phyloP scores from a whole-genome alignment of 2,329 filamentous ascomycete species.

The Ceratocystis lukuohia region DNA sequence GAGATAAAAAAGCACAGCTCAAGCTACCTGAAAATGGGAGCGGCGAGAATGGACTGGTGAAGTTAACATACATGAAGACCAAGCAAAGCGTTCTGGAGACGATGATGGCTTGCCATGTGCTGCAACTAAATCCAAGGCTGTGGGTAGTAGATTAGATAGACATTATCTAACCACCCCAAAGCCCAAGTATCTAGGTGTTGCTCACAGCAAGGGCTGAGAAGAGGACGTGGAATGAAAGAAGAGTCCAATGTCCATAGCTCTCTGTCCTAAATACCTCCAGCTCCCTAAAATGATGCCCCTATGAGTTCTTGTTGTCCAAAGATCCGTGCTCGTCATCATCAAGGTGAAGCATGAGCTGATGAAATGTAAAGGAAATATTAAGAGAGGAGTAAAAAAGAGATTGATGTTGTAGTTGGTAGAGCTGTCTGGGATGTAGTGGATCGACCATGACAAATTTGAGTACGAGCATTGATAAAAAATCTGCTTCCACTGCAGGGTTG shows the following conservation, averaged over 20 bases:
- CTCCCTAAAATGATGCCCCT: conserved; percentile 5
- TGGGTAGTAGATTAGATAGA: neutral
- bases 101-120: conserved; percentile 33
- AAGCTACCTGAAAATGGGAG: conserved; percentile 4
- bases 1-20: neutral
- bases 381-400: neutral
- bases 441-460: neutral
- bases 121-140: neutral
- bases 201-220: neutral
- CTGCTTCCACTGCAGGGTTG: neutral
- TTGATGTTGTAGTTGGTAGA: no score
- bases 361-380: neutral
- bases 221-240: neutral
- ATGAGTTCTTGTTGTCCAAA: neutral
- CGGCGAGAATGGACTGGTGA: conserved; percentile 23
- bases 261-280: neutral
- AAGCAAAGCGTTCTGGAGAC: conserved; percentile 50
- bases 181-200: conserved; percentile 24
- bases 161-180: neutral
- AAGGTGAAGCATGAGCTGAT: neutral
- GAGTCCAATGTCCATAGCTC: neutral
- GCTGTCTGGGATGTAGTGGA: neutral
- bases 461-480: neutral
- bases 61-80: conserved; percentile 54
- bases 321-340: conserved; percentile 3